Base-by-base conservation (phyloP, 129 eudicot genomes). In the Glebionis coronaria region DNA sequence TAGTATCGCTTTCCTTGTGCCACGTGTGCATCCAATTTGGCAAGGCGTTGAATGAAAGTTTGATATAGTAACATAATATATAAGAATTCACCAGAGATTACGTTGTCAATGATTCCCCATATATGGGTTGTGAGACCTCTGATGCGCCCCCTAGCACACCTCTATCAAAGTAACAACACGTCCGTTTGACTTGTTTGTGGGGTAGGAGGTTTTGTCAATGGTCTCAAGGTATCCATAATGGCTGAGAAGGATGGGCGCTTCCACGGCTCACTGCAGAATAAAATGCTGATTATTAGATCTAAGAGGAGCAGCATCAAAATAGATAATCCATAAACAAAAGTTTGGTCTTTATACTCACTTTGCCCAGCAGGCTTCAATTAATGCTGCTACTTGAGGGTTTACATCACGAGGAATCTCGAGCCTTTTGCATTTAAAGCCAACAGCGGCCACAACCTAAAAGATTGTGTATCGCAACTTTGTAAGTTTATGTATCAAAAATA, bases 321-420 rank as follows among this genome's bases (percentile, higher is more conserved):
- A 44, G 53, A 10, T n/a, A 3, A 3, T 19, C 4, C 9, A n/a
- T 3, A 56, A 35, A 58, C 12, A 3, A 27, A 23, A 72, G 9
- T 35, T 52, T 4, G 2, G 29, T 46, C 13, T 55, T 59, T 14
- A 15, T 28, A 79, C 97, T 80, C 68, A 90, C 97, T 82, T 87
- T 40, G 85, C 87, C 95, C 95, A 90, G 76, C 97, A 90, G 56
- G 88, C 85, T 75, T 90, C 95, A 60, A 90, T 87, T 55, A 90
- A 47, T 15, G 87, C 76, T 31, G 97, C 90, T 55, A 90, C 76
- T 70, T 82, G 88, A 68, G 89, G 91, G 79, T 86, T 84, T 14
- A 90, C 80, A 62, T 90, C 82, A 14, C 74, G 63, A 12, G 97
- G 91, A 59, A 90, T 87, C 63, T 87, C 95, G 47, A 87, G 95